Percentiles rank a stretch among this genome's conserved stretches.
Conservation (phyloP, 2,329 filamentous ascomycete species). For the Penicillium sp. region DNA sequence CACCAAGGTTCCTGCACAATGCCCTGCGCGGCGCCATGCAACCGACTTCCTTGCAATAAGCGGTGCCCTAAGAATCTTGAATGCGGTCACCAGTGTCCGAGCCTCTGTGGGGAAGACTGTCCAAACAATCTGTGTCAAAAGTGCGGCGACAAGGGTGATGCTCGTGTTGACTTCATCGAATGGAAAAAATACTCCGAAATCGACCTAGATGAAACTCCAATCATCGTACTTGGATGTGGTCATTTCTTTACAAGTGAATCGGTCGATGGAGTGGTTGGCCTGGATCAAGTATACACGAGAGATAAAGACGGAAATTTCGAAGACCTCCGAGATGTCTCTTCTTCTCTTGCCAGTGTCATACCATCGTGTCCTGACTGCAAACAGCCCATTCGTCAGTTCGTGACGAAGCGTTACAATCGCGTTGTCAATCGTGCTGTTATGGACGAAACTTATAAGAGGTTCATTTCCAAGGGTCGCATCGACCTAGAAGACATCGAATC, state of each 20-base stretch:
- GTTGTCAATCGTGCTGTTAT: constrained; percentile 15
- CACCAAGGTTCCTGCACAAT: constrained; percentile 13
- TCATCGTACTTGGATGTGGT: constrained; percentile 12
- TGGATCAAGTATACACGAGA: constrained; percentile 12
- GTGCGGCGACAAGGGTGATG: constrained; percentile 11
- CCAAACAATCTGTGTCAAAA: constrained; percentile 9
- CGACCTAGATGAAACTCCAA: constrained; percentile 11
- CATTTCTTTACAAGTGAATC: constrained; percentile 15
- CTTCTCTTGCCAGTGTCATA: constrained; percentile 9
- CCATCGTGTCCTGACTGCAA: constrained; percentile 13
- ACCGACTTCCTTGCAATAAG: constrained; percentile 13
- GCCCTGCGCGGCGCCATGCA: constrained; percentile 12
- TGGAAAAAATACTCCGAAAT: constrained; percentile 11
- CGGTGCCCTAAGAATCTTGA: constrained; percentile 3
- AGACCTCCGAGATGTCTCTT: constrained; percentile 8
- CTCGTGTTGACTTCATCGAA: constrained; percentile 13
- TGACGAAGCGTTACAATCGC: constrained; percentile 16
- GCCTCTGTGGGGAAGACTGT: constrained; percentile 12
- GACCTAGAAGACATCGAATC: constrained; percentile 7
- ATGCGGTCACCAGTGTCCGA: constrained; percentile 11
- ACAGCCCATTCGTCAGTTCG: constrained; percentile 14
- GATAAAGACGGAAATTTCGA: constrained; percentile 11
- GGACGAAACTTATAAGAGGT: constrained; percentile 11
- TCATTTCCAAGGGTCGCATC: constrained; percentile 7
- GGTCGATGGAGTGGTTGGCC: constrained; percentile 12